These are phyloP conservation scores for Dalbergia cochinchinensis DNA, from an alignment of 306 rosid genomes.

Conservation along the genomic window DNA sequence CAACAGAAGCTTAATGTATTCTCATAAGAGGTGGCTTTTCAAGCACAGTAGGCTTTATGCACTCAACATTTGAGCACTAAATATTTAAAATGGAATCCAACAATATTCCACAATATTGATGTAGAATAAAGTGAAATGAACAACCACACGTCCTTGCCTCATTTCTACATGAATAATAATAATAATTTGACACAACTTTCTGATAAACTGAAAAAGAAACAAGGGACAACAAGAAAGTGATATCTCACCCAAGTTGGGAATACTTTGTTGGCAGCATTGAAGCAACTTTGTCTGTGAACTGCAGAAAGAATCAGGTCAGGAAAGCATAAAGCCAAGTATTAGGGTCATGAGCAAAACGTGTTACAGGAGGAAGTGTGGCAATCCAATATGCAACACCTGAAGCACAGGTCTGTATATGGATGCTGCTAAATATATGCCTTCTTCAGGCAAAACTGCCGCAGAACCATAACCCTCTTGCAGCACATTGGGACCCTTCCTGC, in stretches of 20 bases:
- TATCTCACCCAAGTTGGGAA: constrained; percentile 87
- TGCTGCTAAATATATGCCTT: constrained; percentile 97
- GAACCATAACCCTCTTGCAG: constrained; percentile 98
- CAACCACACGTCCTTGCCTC: background rate
- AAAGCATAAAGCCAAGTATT: constrained; percentile 24
- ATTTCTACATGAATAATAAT: background rate
- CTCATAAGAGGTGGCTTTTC: background rate
- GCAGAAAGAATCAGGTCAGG: constrained; percentile 57
- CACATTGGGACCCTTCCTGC: constrained; percentile 84
- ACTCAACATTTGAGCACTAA: constrained; percentile 14
- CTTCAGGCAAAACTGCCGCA: constrained; percentile 95
- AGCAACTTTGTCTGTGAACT: constrained; percentile 95
- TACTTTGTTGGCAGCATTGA: constrained; percentile 90
- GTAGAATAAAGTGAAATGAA: constrained; percentile 1
- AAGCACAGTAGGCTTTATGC: background rate
- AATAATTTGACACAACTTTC: constrained; percentile 10
- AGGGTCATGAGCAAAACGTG: constrained; percentile 23
- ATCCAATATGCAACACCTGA: constrained; percentile 68
- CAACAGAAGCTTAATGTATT: background rate
- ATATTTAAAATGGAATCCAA: constrained; percentile 21
- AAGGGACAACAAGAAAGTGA: constrained; percentile 29
- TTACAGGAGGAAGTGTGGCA: constrained; percentile 28
- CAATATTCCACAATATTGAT: constrained; percentile 4
- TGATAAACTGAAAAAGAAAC: background rate
- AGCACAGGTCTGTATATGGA: constrained; percentile 93